phyloP scores from a whole-genome alignment of 2,329 filamentous ascomycete species.

The Exophiala sp. region DNA sequence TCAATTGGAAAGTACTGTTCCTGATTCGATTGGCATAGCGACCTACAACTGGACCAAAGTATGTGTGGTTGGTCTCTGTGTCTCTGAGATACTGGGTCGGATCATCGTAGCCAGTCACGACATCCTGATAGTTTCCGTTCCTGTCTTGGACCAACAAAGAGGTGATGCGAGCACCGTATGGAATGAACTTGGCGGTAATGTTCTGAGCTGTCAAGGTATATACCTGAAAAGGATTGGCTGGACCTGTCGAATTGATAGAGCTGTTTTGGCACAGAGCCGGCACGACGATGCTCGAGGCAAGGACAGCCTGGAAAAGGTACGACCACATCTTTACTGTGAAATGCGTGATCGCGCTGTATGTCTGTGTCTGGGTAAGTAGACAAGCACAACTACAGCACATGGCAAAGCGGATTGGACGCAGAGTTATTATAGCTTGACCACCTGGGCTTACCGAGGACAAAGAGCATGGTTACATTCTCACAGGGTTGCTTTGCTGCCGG shows the following conservation, averaged over 20 bases:
- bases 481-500: too few relatives aligned
- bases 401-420: too few relatives aligned
- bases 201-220: slow-evolving; percentile 47
- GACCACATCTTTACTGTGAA: slow-evolving; percentile 11
- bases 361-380: too few relatives aligned
- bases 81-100: slow-evolving; percentile 44
- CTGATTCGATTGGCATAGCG: slow-evolving; percentile 56
- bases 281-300: slow-evolving; percentile 7
- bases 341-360: neutral
- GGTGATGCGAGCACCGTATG: slow-evolving; percentile 47
- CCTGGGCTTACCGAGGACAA: too few relatives aligned
- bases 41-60: slow-evolving; percentile 48
- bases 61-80: slow-evolving; percentile 46
- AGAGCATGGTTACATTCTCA: too few relatives aligned
- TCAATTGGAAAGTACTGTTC: slow-evolving; percentile 54
- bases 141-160: slow-evolving; percentile 51
- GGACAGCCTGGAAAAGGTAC: neutral
- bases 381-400: too few relatives aligned
- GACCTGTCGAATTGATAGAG: slow-evolving; percentile 14
- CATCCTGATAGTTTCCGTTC: slow-evolving; percentile 47
- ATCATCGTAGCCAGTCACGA: slow-evolving; percentile 51
- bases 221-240: slow-evolving; percentile 35
- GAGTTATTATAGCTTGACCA: too few relatives aligned
- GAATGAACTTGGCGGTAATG: slow-evolving; percentile 48
- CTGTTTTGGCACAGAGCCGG: slow-evolving; percentile 19